These are phyloP conservation scores for Boletus pseudopeckii DNA, from an alignment of 768 basidiomycete genomes.

Conservation along the genomic window DNA sequence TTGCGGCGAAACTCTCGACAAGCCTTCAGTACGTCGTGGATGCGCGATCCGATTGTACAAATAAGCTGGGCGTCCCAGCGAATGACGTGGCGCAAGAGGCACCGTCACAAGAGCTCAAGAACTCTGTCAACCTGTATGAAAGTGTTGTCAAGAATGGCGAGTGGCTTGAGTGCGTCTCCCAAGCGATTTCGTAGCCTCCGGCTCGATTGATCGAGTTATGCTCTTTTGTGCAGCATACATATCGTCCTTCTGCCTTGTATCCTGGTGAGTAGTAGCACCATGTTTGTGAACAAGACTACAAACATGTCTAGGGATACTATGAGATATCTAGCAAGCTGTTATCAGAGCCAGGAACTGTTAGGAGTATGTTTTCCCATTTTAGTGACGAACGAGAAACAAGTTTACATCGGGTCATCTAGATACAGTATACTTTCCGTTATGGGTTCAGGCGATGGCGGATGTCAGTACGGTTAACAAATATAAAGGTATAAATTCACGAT, in stretches of 20 bases:
- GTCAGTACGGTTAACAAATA: background rate
- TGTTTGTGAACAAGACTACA: background rate
- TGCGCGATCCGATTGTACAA: background rate
- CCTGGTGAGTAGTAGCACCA: background rate
- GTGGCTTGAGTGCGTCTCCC: conserved; percentile 3
- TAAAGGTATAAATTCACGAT: background rate
- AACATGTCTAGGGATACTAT: conserved; percentile 2
- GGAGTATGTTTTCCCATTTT: background rate
- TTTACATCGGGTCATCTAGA: background rate
- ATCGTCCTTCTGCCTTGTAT: conserved; percentile 5
- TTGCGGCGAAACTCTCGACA: background rate
- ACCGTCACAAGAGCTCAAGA: background rate
- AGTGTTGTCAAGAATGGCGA: background rate
- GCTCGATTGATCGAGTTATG: background rate
- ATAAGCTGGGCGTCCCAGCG: background rate
- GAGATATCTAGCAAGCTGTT: too few relatives aligned
- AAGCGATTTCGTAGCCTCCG: background rate
- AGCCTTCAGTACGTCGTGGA: background rate
- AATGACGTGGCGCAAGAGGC: background rate
- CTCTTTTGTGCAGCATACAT: background rate
- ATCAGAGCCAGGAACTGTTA: background rate
- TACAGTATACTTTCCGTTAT: background rate
- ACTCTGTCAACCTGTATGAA: background rate
- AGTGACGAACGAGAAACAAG: too few relatives aligned
- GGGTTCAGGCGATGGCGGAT: background rate